A percentile compares a stretch with the other conserved stretches of the same genome.
Evolutionary conservation across 495 filamentous ascomycete species (phyloP).

Genomic region (Annulohypoxylon stygium): DNA sequence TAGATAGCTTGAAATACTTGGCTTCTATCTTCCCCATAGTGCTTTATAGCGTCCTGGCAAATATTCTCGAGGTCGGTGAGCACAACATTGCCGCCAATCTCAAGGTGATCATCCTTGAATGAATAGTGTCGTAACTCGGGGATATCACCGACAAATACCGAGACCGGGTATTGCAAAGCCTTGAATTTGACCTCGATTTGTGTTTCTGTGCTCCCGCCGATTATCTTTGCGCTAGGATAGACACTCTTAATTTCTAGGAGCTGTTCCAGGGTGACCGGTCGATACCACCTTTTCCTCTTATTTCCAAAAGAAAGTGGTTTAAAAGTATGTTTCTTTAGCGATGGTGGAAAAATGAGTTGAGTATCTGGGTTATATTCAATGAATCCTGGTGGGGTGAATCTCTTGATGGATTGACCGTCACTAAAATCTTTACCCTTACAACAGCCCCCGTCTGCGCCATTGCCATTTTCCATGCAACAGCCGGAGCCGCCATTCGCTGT

Average conservation of each 20-base stretch:
- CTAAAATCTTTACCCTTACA: slow-evolving; percentile 64
- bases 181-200: slow-evolving; percentile 99
- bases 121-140: slow-evolving; percentile 83
- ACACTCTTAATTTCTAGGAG: slow-evolving; percentile 89
- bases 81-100: slow-evolving; percentile 91
- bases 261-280: slow-evolving; percentile 88
- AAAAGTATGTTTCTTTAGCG: slow-evolving; percentile 83
- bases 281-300: slow-evolving; percentile 93
- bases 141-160: slow-evolving; percentile 94
- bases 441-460: slow-evolving; percentile 64
- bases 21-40: slow-evolving; percentile 76
- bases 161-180: slow-evolving; percentile 87
- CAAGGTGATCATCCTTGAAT: slow-evolving; percentile 82
- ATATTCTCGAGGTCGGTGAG: slow-evolving; percentile 85
- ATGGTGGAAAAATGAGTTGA: slow-evolving; percentile 92
- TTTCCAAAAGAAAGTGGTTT: slow-evolving; percentile 90
- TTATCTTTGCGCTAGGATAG: slow-evolving; percentile 90
- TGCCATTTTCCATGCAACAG: slow-evolving; percentile 76
- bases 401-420: slow-evolving; percentile 69
- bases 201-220: slow-evolving; percentile 95
- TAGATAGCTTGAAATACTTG: slow-evolving; percentile 81
- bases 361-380: slow-evolving; percentile 94
- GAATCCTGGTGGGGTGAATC: slow-evolving; percentile 85
- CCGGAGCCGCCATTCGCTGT: slow-evolving; percentile 72
- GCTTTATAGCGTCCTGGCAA: slow-evolving; percentile 79